Evolutionary conservation across 1,284 basidiomycete genomes (phyloP).

Genomic region (Ustilago xerochloae): DNA sequence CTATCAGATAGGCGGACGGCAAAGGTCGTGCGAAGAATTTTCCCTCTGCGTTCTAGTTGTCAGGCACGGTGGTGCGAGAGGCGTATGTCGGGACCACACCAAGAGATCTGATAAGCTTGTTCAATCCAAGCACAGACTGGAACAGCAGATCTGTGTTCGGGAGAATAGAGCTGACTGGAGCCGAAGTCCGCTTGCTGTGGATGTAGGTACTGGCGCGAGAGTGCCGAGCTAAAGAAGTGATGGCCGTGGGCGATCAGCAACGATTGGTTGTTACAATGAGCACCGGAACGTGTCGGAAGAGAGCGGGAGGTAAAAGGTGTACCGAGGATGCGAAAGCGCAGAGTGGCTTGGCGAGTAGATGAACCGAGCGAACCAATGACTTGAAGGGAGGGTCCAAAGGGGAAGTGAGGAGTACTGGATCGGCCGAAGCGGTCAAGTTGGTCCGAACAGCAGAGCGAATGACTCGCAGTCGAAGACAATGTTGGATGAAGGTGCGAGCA

Average conservation of each 20-base stretch:
- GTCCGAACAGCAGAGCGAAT: neutral
- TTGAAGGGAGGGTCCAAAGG: neutral
- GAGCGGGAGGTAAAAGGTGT: slow-evolving; percentile 4
- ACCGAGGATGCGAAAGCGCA: neutral
- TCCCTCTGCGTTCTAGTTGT: neutral
- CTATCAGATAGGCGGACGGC: slow-evolving; percentile 12
- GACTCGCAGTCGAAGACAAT: too few relatives aligned
- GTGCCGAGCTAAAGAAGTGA: neutral
- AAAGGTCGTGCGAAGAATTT: neutral
- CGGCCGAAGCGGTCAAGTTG: neutral
- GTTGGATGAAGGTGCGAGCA: neutral
- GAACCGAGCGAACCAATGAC: slow-evolving; percentile 5
- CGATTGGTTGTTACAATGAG: slow-evolving; percentile 3
- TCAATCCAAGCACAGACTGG: neutral
- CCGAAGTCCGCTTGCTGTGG: neutral
- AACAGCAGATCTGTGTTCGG: neutral
- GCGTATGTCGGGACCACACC: neutral
- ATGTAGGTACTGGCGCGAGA: neutral
- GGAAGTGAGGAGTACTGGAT: neutral
- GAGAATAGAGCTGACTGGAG: neutral
- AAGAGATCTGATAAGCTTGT: slow-evolving; percentile 14
- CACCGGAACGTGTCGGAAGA: slow-evolving; percentile 3
- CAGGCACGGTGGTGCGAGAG: neutral
- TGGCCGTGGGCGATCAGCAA: neutral
- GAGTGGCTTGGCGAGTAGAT: neutral